Conservation (phyloP, 345 rosid species). For the Bruguiera sexangula region DNA sequence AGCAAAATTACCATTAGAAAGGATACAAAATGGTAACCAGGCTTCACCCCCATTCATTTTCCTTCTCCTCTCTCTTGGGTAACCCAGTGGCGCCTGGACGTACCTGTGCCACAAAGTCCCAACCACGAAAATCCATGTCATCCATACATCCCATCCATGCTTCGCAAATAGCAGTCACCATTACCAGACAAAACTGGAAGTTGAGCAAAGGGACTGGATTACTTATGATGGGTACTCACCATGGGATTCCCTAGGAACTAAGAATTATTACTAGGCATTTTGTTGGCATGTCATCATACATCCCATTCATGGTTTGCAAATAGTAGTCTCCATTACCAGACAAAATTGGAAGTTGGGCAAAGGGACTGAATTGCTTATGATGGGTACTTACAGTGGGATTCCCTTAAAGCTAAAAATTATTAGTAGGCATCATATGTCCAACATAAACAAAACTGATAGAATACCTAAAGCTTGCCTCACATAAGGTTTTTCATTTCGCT, state of each 20-base stretch:
- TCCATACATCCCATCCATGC: neutral
- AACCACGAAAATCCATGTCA: neutral
- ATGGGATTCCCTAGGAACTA: too few species aligned
- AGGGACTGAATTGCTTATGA: too few species aligned
- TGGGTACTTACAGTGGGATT: too few species aligned
- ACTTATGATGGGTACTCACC: too few species aligned
- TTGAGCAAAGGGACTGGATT: neutral
- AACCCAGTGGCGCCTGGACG: constrained; percentile 68
- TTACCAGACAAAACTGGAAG: neutral
- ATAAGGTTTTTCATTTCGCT: too few species aligned
- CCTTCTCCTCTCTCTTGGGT: constrained; percentile 58
- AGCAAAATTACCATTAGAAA: constrained; percentile 38
- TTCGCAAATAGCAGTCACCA: neutral
- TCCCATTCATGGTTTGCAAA: neutral
- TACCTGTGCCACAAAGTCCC: constrained; percentile 32
- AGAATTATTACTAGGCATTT: too few species aligned
- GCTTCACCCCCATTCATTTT: constrained; percentile 61
- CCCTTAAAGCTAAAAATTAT: too few species aligned
- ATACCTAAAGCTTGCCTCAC: too few species aligned
- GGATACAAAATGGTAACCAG: constrained; percentile 58
- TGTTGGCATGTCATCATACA: too few species aligned
- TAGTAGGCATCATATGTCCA: too few species aligned
- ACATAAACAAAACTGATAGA: too few species aligned
- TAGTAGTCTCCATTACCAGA: neutral
- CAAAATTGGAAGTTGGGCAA: neutral